Evolutionary conservation across 495 filamentous ascomycete species (phyloP).

Genomic region (Letharia columbiana): DNA sequence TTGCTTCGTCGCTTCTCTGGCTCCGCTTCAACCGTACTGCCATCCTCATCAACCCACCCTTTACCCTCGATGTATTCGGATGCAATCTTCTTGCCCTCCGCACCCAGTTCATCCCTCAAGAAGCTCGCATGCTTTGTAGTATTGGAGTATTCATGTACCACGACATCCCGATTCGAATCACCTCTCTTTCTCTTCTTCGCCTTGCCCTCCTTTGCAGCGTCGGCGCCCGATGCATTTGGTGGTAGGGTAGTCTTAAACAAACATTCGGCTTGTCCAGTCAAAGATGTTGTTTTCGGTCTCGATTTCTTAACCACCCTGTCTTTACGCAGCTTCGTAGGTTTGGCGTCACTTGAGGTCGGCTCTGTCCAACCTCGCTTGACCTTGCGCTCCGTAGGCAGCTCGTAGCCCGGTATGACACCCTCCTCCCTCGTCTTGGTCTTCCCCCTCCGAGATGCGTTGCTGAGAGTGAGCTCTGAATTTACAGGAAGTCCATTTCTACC

Average conservation of each 20-base stretch:
- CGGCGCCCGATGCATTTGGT: slow-evolving; percentile 40
- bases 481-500: slow-evolving; percentile 9
- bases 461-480: slow-evolving; percentile 2
- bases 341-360: slow-evolving; percentile 39
- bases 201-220: slow-evolving; percentile 37
- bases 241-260: slow-evolving; percentile 78
- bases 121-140: slow-evolving; percentile 72
- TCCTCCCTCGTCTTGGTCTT: slow-evolving; percentile 54
- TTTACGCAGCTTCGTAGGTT: slow-evolving; percentile 40
- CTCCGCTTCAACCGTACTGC: slow-evolving; percentile 59
- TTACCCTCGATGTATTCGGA: slow-evolving; percentile 63
- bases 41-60: slow-evolving; percentile 79
- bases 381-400: slow-evolving; percentile 57
- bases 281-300: slow-evolving; percentile 56
- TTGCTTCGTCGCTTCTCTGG: slow-evolving; percentile 21
- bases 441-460: slow-evolving; percentile 31
- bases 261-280: slow-evolving; percentile 67
- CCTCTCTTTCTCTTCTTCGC: slow-evolving; percentile 46
- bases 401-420: slow-evolving; percentile 57
- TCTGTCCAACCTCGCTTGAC: slow-evolving; percentile 91
- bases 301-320: slow-evolving; percentile 46
- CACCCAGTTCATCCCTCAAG: slow-evolving; percentile 42
- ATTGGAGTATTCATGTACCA: slow-evolving; percentile 76
- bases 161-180: slow-evolving; percentile 40
- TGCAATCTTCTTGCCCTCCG: slow-evolving; percentile 35